Conservation (phyloP, 1,284 basidiomycete genomes). For the Sanghuangporus baumii region DNA sequence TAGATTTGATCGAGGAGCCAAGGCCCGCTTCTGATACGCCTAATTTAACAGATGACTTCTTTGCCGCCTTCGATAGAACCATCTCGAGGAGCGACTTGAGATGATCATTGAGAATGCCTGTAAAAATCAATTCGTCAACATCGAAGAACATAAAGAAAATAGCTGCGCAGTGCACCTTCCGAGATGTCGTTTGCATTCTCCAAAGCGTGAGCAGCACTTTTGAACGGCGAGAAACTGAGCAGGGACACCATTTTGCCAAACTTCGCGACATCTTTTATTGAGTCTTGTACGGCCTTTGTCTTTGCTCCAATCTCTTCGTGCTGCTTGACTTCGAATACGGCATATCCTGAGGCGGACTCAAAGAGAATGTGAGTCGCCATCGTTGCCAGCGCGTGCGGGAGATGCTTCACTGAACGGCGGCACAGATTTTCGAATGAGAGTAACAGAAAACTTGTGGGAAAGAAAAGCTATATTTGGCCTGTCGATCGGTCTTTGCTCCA, state of each 20-base stretch:
- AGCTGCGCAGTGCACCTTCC: conserved; percentile 59
- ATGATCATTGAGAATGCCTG: conserved; percentile 85
- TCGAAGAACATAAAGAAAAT: conserved; percentile 8
- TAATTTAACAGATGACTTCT: conserved; percentile 79
- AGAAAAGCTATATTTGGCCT: neutral
- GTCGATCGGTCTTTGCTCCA: neutral
- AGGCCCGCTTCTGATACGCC: conserved; percentile 81
- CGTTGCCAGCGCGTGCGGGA: conserved; percentile 15
- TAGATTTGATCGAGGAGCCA: conserved; percentile 77
- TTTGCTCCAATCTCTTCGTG: conserved; percentile 88
- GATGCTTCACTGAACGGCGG: neutral
- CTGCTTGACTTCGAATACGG: conserved; percentile 87
- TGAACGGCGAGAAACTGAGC: conserved; percentile 92
- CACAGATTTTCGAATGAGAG: neutral
- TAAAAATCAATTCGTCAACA: neutral
- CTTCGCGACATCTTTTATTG: conserved; percentile 82
- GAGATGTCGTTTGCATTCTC: conserved; percentile 97
- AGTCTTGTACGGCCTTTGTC: conserved; percentile 79
- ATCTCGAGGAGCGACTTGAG: conserved; percentile 86
- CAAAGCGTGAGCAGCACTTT: conserved; percentile 90
- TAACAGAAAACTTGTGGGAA: neutral
- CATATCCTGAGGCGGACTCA: conserved; percentile 94
- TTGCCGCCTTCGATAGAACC: conserved; percentile 76
- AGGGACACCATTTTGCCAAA: conserved; percentile 95
- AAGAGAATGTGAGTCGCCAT: conserved; percentile 89